Base-by-base conservation (phyloP, 192 early-diverging fungal species). In the Coemansia erecta region DNA sequence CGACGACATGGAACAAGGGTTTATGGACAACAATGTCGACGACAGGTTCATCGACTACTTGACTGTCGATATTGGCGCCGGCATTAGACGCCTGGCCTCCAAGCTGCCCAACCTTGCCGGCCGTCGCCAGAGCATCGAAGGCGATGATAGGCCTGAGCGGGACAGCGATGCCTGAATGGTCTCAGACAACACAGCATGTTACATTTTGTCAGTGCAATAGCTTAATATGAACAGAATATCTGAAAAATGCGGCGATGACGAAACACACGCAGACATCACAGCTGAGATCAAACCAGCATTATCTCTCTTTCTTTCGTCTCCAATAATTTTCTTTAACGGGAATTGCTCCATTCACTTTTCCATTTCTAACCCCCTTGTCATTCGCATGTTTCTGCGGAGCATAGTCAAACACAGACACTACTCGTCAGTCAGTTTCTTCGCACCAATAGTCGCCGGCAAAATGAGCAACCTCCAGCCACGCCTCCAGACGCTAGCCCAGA, bases 31-130 rank as follows among this genome's bases (percentile, higher is more conserved):
- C 37, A 78, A 78, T 44, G 66, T 72, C 54, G 66, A 72, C 18
- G 75, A 78, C 47, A 55, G 69, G 12, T 53, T 78, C 33, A 65
- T 71, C 26, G 75, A 78, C 52, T 78, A 78, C 22, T 44, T 78
- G 8, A 63, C 61, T 0, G 22, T 77, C 0, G 69, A 71, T 53
- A 53, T 77, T 37, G 64, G 60, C 15, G 22, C 33, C 41, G 43
- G 60, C 14, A 72, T 71, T 33, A 52, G 65, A 22, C 61, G 69
- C 7, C 55, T 77, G 35, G 42, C 57, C 11, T 68, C 68, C 11
- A 56, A 42, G 4, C 57, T 77, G 19, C 58, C 72, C 10, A 26
- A 46, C 4, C 56, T 57, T 35, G 59, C 60, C 14, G 60, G 68
- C 19, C 42, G 54, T 11, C 28, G 18, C 11, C 33, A 18, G 35